These are phyloP conservation scores for Basidioascus undulatus DNA, from an alignment of 768 basidiomycete species.

Conservation along the genomic window DNA sequence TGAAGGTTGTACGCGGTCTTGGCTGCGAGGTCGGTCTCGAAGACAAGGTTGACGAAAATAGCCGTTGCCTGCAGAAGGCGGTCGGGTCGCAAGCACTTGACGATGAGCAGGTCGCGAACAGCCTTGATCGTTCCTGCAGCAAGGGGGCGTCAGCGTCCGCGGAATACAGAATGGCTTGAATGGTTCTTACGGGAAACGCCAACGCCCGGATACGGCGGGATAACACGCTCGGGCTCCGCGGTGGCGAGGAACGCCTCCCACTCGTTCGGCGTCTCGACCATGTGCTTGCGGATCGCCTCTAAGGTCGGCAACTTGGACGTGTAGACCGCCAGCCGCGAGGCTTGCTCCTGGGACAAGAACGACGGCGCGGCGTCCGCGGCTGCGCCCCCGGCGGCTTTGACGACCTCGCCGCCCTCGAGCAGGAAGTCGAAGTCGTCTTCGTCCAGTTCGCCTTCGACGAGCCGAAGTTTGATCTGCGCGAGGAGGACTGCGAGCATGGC, in stretches of 20 bases:
- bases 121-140: constrained; percentile 37
- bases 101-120: constrained; percentile 46
- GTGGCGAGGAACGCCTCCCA: constrained; percentile 55
- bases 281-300: constrained; percentile 39
- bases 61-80: constrained; percentile 64
- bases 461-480: constrained; percentile 65
- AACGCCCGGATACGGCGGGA: constrained; percentile 41
- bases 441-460: constrained; percentile 36
- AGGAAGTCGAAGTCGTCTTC: constrained; percentile 68
- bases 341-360: constrained; percentile 44
- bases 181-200: too few relatives aligned
- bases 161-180: too few relatives aligned
- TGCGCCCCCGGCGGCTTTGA: constrained; percentile 21
- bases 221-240: constrained; percentile 40
- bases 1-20: constrained; percentile 54
- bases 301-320: constrained; percentile 51
- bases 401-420: constrained; percentile 60
- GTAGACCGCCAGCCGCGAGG: too few relatives aligned
- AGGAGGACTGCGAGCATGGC: constrained; percentile 74
- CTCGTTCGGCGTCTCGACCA: constrained; percentile 33
- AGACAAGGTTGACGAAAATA: constrained; percentile 45
- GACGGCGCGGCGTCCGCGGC: constrained; percentile 18
- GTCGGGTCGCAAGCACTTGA: constrained; percentile 84
- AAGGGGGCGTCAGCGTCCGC: too few relatives aligned
- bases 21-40: constrained; percentile 51